These are phyloP conservation scores for Amylocarpus encephaloides DNA, from an alignment of 2,329 filamentous ascomycete genomes.

Conservation along the genomic window DNA sequence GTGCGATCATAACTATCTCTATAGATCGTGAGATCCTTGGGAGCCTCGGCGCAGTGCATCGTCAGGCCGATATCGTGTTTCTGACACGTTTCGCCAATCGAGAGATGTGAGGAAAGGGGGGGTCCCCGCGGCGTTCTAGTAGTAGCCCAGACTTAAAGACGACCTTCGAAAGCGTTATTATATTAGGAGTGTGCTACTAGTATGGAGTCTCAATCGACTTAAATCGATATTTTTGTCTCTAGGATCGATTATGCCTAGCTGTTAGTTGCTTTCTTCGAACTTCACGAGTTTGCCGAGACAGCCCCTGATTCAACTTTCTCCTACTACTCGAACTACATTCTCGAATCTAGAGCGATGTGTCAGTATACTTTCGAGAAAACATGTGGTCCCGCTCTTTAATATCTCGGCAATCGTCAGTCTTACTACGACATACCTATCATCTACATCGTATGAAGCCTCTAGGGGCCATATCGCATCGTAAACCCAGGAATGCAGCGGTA, in stretches of 20 bases:
- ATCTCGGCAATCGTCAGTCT: constrained; percentile 44
- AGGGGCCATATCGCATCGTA: constrained; percentile 45
- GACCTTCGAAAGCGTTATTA: constrained; percentile 36
- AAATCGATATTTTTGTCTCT: constrained; percentile 33
- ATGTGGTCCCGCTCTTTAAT: constrained; percentile 44
- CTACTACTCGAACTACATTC: constrained; percentile 37
- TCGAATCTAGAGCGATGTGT: constrained; percentile 42
- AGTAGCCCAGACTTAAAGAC: constrained; percentile 43
- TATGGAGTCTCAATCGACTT: constrained; percentile 32
- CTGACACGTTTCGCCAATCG: constrained; percentile 37
- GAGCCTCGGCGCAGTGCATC: constrained; percentile 41
- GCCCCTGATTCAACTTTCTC: constrained; percentile 39
- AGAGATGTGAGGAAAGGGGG: constrained; percentile 34
- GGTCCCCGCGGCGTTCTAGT: constrained; percentile 41
- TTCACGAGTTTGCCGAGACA: constrained; percentile 36
- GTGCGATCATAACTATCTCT: constrained; percentile 35
- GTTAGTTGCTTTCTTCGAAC: constrained; percentile 32
- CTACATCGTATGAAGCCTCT: constrained; percentile 38
- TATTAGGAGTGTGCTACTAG: constrained; percentile 32
- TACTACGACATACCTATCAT: constrained; percentile 44
- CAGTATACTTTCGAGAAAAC: constrained; percentile 47
- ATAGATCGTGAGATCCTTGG: constrained; percentile 35
- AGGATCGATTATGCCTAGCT: constrained; percentile 32
- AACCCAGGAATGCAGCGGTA: constrained; percentile 44
- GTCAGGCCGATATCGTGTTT: constrained; percentile 39